phyloP scores from a whole-genome alignment of 257 asterid species.

The Avicennia marina region DNA sequence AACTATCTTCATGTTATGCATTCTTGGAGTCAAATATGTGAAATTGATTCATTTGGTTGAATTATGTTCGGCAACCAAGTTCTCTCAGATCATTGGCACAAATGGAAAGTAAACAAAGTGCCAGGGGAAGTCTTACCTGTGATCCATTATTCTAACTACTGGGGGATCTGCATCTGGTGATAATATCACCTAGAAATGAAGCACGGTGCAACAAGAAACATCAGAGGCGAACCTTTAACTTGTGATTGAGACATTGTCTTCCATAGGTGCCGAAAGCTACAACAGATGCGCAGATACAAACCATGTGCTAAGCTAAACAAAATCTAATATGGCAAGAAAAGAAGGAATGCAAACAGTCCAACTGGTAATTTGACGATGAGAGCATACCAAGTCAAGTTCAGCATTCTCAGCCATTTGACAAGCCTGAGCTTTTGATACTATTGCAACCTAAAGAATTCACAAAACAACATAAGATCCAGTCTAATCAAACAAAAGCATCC shows the following conservation, averaged over 20 bases:
- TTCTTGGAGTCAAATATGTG: background rate
- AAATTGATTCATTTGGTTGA: background rate
- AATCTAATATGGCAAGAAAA: background rate
- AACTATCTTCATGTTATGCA: conserved; percentile 3
- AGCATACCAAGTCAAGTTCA: conserved; percentile 89
- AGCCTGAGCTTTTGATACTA: conserved; percentile 74
- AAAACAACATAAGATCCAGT: conserved; percentile 3
- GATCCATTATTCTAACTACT: conserved; percentile 89
- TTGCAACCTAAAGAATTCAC: conserved; percentile 63
- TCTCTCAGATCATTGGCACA: conserved; percentile 1
- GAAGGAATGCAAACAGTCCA: no score
- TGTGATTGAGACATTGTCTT: background rate
- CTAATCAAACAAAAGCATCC: conserved; percentile 16
- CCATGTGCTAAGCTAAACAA: no score
- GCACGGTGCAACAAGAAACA: conserved; percentile 14
- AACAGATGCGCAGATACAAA: background rate
- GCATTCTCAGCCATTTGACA: conserved; percentile 88
- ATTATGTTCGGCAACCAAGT: background rate
- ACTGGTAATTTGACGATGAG: background rate
- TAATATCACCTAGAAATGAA: conserved; percentile 65
- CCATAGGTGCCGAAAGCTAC: background rate
- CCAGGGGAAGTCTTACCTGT: conserved; percentile 53
- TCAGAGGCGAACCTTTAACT: conserved; percentile 19
- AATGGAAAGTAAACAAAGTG: background rate
- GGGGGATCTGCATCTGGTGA: conserved; percentile 98